Base-by-base conservation (phyloP, 371 early-diverging fungal genomes). In the Syncephalastrum contaminatum region DNA sequence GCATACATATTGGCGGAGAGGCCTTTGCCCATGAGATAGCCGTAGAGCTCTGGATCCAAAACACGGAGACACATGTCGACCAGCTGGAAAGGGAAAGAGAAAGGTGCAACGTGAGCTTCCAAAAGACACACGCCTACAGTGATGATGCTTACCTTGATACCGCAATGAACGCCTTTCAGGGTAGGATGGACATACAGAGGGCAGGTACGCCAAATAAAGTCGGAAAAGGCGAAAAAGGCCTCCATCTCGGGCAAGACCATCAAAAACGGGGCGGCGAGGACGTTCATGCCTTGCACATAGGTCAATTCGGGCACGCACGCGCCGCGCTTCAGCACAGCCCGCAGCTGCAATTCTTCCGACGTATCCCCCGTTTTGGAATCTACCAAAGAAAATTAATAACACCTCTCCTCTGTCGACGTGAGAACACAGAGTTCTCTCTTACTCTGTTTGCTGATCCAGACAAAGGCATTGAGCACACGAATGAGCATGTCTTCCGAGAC, bases 251-350 rank as follows among this genome's bases (percentile, higher is more conserved):
- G 84, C 88, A 97, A 87, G 0, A 87, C 86, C 66, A 86, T 95
- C 20, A 95, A 72, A 63, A 97, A 94, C 6, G 96, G 96, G n/a
- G 94, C 95, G 21, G 85, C 84, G 47, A 96, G 68, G 39, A 93
- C 93, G 71, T 96, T 97, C 94, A 96, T 95, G 43, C 96, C 96
- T 68, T 95, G 95, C 16, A 96, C 95, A 71, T 97, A 97, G 14
- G 91, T 81, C 52, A 91, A 87, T 27, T 75, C 65, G 43, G 58
- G 47, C 12, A 52, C 18, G 10, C 58, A 46, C 16, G 45, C 20
- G 10, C 50, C 16, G 14, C 40, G 42, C 12, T 46, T 54, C 12
- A 56, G 42, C 16, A 53, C 20, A 16, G 51, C n/a, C 15, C 60
- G 53, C 10, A 59, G 24, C 13, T 59, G 62, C 16, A 64, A 43